Percentiles rank a stretch among this genome's conserved stretches.
Evolutionary conservation across 805 yeast genomes (phyloP).

Genomic region (Grigorovia humatica): DNA sequence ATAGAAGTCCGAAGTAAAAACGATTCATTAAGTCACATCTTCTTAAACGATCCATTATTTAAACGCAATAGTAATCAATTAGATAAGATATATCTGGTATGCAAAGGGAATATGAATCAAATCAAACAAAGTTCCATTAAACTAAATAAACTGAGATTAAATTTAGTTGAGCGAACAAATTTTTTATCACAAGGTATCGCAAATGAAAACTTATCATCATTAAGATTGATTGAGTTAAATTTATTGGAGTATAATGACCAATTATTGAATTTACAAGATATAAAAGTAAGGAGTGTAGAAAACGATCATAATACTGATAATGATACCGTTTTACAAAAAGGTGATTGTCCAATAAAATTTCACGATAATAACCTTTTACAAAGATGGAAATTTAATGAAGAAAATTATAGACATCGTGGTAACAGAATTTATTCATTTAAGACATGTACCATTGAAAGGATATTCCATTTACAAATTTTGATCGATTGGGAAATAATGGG

Average conservation of each 20-base stretch:
- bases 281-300: neutral
- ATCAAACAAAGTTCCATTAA: slow-evolving; percentile 6
- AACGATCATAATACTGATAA: neutral
- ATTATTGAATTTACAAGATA: neutral
- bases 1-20: slow-evolving; percentile 16
- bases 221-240: slow-evolving; percentile 16
- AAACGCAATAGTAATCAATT: slow-evolving; percentile 16
- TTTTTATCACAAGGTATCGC: slow-evolving; percentile 24
- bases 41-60: slow-evolving; percentile 19
- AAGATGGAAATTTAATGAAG: slow-evolving; percentile 21
- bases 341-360: slow-evolving; percentile 17
- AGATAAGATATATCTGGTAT: slow-evolving; percentile 13
- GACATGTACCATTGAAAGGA: slow-evolving; percentile 22
- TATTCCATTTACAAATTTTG: slow-evolving; percentile 20
- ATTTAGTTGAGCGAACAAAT: slow-evolving; percentile 20
- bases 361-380: slow-evolving; percentile 15
- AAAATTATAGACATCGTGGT: slow-evolving; percentile 26
- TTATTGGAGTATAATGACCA: neutral
- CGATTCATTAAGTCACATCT: slow-evolving; percentile 12
- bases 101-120: slow-evolving; percentile 6
- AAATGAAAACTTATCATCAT: slow-evolving; percentile 22
- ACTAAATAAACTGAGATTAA: slow-evolving; percentile 17
- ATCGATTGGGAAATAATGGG: slow-evolving; percentile 21
- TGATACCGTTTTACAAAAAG: slow-evolving; percentile 1
- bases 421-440: slow-evolving; percentile 25